A percentile compares a stretch with the other conserved stretches of the same genome.
phyloP scores from a whole-genome alignment of 176 grass and related monocot genomes.

The Chrysopogon serrulatus region DNA sequence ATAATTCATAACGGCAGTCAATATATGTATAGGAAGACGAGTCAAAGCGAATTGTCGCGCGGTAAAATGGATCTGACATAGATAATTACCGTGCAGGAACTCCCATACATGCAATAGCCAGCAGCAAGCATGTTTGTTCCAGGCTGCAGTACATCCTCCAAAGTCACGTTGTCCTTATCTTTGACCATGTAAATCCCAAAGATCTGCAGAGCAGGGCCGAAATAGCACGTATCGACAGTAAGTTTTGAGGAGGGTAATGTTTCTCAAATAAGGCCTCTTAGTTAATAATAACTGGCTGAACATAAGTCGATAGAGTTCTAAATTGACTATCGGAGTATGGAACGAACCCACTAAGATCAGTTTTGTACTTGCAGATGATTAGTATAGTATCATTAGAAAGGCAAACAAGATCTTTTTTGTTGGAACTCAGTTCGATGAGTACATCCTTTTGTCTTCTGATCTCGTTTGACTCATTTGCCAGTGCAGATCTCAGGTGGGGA shows the following conservation, averaged over 20 bases:
- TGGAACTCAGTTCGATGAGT: not conserved
- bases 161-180: conserved; percentile 51
- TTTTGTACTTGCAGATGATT: not conserved
- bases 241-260: not conserved
- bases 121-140: conserved; percentile 90
- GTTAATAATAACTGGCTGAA: not conserved
- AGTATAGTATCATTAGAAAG: not conserved
- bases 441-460: not conserved
- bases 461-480: not conserved
- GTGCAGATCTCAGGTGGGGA: not conserved
- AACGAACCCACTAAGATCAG: not conserved
- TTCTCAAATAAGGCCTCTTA: not conserved
- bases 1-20: not conserved
- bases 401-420: not conserved
- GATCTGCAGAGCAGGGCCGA: conserved; percentile 35
- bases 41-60: not conserved
- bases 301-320: not conserved
- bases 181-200: conserved; percentile 92
- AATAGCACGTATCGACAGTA: not conserved
- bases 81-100: conserved; percentile 87
- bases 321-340: not conserved
- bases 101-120: conserved; percentile 98
- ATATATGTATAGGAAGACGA: not conserved
- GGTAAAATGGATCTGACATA: not conserved
- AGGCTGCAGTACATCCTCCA: conserved; percentile 78